phyloP scores from a whole-genome alignment of 2,329 filamentous ascomycete species.

The Aspergillus pseudonomiae region DNA sequence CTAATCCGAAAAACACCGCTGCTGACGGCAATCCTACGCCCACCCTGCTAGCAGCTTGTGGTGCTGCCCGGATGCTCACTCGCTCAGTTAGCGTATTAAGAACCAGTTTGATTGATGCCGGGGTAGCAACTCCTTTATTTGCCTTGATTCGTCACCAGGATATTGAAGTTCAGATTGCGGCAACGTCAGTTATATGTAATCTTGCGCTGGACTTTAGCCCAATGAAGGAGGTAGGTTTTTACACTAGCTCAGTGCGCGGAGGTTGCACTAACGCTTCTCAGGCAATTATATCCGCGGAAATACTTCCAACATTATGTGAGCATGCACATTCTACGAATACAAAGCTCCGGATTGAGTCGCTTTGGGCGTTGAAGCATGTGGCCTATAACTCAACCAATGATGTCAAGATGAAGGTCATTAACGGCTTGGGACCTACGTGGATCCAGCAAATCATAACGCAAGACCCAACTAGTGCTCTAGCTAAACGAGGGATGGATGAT shows the following conservation, averaged over 20 bases:
- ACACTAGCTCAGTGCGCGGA: background rate
- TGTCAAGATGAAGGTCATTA: conserved; percentile 75
- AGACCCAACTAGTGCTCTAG: conserved; percentile 44
- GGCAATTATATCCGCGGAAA: conserved; percentile 72
- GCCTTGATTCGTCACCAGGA: conserved; percentile 73
- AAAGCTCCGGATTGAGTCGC: conserved; percentile 77
- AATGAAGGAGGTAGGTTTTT: conserved; percentile 73
- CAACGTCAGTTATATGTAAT: conserved; percentile 83
- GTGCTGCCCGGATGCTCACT: conserved; percentile 77
- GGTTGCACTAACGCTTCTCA: conserved; percentile 40
- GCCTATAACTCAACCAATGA: conserved; percentile 72
- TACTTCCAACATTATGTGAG: conserved; percentile 76
- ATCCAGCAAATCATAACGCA: conserved; percentile 75
- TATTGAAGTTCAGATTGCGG: conserved; percentile 80
- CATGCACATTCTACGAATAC: conserved; percentile 81
- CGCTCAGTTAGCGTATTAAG: conserved; percentile 82
- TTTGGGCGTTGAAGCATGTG: conserved; percentile 94
- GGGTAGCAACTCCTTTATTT: conserved; percentile 76
- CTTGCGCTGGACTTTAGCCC: conserved; percentile 86
- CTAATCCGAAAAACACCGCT: conserved; percentile 38
- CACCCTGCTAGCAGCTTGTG: conserved; percentile 84
- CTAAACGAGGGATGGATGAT: conserved; percentile 34
- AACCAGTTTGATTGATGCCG: conserved; percentile 84
- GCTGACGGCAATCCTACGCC: conserved; percentile 75
- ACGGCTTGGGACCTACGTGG: conserved; percentile 78